Percentiles rank a stretch among this genome's conserved stretches.
Evolutionary conservation across 306 rosid genomes (phyloP).

Genomic region (Oemleria cerasiformis): DNA sequence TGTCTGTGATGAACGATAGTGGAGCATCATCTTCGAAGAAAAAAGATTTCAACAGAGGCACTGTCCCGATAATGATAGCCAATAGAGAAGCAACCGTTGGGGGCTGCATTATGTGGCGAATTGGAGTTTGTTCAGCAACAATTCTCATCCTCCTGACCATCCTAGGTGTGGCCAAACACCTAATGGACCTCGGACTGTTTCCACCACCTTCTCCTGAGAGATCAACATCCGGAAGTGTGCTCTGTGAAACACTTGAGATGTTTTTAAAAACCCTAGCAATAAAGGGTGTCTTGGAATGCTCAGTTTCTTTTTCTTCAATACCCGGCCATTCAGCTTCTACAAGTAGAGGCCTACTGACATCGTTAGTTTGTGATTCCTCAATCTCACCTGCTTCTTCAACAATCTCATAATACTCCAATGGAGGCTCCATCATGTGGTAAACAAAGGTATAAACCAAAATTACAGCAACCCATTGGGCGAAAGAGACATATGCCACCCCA

Average conservation of each 20-base stretch:
- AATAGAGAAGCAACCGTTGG: constrained; percentile 80
- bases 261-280: constrained; percentile 61
- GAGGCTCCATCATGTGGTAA: constrained; percentile 98
- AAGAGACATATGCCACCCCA: constrained; percentile 89
- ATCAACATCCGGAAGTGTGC: constrained; percentile 51
- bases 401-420: constrained; percentile 61
- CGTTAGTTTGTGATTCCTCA: constrained; percentile 35
- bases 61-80: constrained; percentile 70
- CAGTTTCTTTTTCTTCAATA: constrained; percentile 87
- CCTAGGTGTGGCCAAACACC: constrained; percentile 84
- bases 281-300: constrained; percentile 73
- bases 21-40: constrained; percentile 73
- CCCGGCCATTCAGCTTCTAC: constrained; percentile 99
- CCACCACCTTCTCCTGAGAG: constrained; percentile 29
- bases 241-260: constrained; percentile 46
- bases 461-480: constrained; percentile 84
- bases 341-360: constrained; percentile 70
- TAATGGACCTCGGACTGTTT: constrained; percentile 59
- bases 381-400: constrained; percentile 60
- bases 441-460: constrained; percentile 83
- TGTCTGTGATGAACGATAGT: constrained; percentile 60
- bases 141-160: constrained; percentile 71
- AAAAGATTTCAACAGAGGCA: constrained; percentile 65
- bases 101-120: constrained; percentile 80
- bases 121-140: constrained; percentile 82